These are phyloP conservation scores for Paraconiothyrium brasiliense DNA, from an alignment of 2,329 filamentous ascomycete genomes.

Conservation along the genomic window DNA sequence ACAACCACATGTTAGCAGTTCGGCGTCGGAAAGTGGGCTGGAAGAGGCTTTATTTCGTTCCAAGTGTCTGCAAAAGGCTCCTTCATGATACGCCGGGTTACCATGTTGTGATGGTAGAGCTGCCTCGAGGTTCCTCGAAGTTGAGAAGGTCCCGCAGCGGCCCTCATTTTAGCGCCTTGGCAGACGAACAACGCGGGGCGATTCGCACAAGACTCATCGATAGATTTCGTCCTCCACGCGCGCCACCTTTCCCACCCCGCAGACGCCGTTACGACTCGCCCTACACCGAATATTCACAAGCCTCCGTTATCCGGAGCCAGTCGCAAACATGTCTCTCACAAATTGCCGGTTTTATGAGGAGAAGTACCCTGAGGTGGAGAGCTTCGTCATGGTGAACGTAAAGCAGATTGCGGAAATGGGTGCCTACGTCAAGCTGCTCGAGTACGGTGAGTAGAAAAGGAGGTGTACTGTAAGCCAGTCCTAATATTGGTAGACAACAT, in stretches of 20 bases:
- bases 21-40: too few species aligned
- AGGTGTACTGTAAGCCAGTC: background rate
- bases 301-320: conserved; percentile 10
- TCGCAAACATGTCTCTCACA: conserved; percentile 82
- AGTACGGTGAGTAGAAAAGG: conserved; percentile 67
- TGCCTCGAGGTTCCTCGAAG: background rate
- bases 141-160: background rate
- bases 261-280: background rate
- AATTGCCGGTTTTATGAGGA: conserved; percentile 98
- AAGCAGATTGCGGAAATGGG: conserved; percentile 99
- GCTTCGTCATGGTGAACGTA: conserved; percentile 99
- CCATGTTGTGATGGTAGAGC: background rate
- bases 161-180: background rate
- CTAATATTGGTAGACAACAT: conserved; percentile 76
- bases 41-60: too few species aligned
- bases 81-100: too few species aligned
- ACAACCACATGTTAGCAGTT: too few species aligned
- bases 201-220: conserved; percentile 13
- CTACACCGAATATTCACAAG: conserved; percentile 6
- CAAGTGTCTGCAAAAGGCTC: too few species aligned
- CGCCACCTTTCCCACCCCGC: conserved; percentile 7
- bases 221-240: conserved; percentile 6
- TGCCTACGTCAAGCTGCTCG: conserved; percentile 98
- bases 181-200: conserved; percentile 7
- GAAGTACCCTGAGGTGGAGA: conserved; percentile 97